A percentile compares a stretch with the other conserved stretches of the same genome.
Evolutionary conservation across 2,329 filamentous ascomycete species (phyloP).

Genomic region (Ophiostoma sp.): DNA sequence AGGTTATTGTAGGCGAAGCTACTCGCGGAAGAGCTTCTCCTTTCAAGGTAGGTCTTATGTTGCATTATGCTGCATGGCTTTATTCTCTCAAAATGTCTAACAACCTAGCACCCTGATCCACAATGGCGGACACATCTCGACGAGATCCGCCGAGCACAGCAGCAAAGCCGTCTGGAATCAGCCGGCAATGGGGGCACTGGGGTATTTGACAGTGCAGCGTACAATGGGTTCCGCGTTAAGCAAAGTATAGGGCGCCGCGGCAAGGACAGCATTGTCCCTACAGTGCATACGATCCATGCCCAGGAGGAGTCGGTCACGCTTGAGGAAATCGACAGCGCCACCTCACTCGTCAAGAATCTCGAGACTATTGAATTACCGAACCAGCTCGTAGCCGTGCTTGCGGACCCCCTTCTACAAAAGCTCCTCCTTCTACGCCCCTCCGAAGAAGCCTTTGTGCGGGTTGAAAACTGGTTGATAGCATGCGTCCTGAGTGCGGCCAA

Average conservation of each 20-base stretch:
- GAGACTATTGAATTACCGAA: conserved; percentile 77
- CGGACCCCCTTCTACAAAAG: conserved; percentile 73
- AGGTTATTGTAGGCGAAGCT: conserved; percentile 72
- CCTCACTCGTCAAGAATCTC: conserved; percentile 63
- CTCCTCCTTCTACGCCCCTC: conserved; percentile 61
- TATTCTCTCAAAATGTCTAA: background rate
- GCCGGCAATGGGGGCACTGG: conserved; percentile 27
- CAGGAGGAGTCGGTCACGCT: conserved; percentile 63
- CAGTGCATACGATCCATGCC: conserved; percentile 68
- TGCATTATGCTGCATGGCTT: too few species aligned
- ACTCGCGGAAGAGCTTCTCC: conserved; percentile 55
- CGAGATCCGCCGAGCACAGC: conserved; percentile 57
- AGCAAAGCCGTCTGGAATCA: conserved; percentile 40
- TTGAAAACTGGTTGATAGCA: conserved; percentile 54
- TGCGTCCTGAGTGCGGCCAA: conserved; percentile 52
- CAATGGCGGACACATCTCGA: conserved; percentile 67
- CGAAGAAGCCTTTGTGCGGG: conserved; percentile 45
- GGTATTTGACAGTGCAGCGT: conserved; percentile 31
- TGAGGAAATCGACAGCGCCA: conserved; percentile 70
- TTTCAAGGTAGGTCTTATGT: conserved; percentile 46
- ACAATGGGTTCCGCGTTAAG: conserved; percentile 56
- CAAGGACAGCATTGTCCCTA: conserved; percentile 45
- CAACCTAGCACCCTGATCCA: conserved; percentile 59
- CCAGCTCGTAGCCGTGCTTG: conserved; percentile 70
- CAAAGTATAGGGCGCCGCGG: conserved; percentile 25